Percentiles rank a stretch among this genome's conserved stretches.
Evolutionary conservation across 2,329 filamentous ascomycete species (phyloP).

Genomic region (Cercospora sp.): DNA sequence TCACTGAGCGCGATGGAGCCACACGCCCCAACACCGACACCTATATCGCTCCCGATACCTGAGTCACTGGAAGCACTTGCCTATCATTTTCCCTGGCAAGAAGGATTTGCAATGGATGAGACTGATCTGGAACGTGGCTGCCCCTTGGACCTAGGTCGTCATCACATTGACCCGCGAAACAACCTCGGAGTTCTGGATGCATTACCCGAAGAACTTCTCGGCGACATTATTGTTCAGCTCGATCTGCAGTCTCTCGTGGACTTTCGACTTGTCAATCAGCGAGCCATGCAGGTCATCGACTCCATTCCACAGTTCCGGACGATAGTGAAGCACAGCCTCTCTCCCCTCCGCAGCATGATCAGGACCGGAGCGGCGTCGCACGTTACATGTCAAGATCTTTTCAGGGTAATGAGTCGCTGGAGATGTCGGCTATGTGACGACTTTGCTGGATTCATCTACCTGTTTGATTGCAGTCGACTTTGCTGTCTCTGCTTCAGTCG

Average conservation of each 20-base stretch:
- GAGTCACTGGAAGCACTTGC: not conserved
- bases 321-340: constrained; percentile 38
- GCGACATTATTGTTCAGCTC: constrained; percentile 11
- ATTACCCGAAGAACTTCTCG: not conserved
- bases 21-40: not conserved
- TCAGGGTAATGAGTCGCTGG: too few species aligned
- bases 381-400: constrained; percentile 31
- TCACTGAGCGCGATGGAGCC: not conserved
- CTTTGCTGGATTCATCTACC: too few species aligned
- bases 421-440: too few species aligned
- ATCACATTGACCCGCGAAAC: not conserved
- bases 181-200: not conserved
- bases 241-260: constrained; percentile 40
- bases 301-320: constrained; percentile 40
- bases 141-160: not conserved
- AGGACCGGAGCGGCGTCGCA: constrained; percentile 35
- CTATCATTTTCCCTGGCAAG: not conserved
- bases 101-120: too few species aligned
- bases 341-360: constrained; percentile 39
- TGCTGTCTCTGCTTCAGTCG: too few species aligned
- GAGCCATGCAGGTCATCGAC: constrained; percentile 41
- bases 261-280: constrained; percentile 42
- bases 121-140: not conserved
- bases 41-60: not conserved
- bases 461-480: too few species aligned